phyloP scores from a whole-genome alignment of 176 grass and related monocot species.

The Canna indica region DNA sequence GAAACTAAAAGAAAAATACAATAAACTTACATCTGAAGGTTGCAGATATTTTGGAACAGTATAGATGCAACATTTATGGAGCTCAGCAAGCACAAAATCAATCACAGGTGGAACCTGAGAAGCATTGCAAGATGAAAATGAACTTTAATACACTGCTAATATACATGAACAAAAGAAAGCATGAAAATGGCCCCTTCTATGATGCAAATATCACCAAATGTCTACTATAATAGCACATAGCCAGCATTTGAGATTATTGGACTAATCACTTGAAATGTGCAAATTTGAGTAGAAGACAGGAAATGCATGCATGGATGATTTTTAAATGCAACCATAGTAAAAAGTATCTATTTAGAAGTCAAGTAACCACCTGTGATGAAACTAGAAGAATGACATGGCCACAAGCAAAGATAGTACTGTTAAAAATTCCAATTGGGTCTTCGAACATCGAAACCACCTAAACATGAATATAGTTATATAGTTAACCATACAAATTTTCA shows the following conservation, averaged over 20 bases:
- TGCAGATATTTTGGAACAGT: slow-evolving; percentile 87
- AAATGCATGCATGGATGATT: neutral
- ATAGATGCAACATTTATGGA: slow-evolving; percentile 85
- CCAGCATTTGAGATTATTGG: neutral
- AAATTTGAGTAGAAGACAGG: neutral
- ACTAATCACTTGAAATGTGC: neutral
- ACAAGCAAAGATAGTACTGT: slow-evolving; percentile 34
- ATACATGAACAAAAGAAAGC: neutral
- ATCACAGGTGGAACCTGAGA: slow-evolving; percentile 54
- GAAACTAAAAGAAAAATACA: neutral
- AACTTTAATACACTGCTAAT: neutral
- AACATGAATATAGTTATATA: slow-evolving; percentile 6
- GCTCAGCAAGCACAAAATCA: slow-evolving; percentile 80
- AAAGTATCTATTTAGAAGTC: neutral
- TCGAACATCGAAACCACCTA: slow-evolving; percentile 34
- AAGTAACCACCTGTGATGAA: slow-evolving; percentile 29
- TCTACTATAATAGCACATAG: neutral
- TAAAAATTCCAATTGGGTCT: slow-evolving; percentile 26
- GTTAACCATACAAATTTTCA: neutral
- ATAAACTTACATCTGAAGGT: slow-evolving; percentile 71
- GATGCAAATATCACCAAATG: neutral
- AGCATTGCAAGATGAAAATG: neutral
- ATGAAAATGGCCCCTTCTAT: neutral
- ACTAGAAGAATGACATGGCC: slow-evolving; percentile 35
- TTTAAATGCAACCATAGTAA: neutral